Evolutionary conservation across 495 filamentous ascomycete species (phyloP).

Genomic region (Aspergillus sclerotioniger): DNA sequence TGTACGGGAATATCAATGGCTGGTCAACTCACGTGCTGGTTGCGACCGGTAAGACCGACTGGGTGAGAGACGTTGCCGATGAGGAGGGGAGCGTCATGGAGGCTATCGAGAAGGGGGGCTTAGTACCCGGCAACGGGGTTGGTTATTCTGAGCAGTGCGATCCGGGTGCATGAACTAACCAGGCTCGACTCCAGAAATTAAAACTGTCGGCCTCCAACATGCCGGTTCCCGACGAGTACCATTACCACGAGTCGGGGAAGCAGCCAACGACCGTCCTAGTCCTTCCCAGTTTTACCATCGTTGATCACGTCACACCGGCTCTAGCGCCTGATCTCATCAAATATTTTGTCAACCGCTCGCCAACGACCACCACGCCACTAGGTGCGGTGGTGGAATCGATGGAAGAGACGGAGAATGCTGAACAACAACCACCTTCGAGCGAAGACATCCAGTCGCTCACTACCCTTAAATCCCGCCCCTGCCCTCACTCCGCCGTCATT

Average conservation of each 20-base stretch:
- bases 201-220: conserved; percentile 96
- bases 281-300: conserved; percentile 80
- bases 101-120: conserved; percentile 65
- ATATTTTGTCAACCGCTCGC: conserved; percentile 65
- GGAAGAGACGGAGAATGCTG: conserved; percentile 8
- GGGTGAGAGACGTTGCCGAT: conserved; percentile 85
- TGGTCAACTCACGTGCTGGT: conserved; percentile 90
- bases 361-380: conserved; percentile 75
- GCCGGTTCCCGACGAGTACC: conserved; percentile 63
- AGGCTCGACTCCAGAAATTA: conserved; percentile 54
- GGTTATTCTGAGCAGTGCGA: conserved; percentile 22
- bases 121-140: conserved; percentile 75
- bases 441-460: conserved; percentile 35
- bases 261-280: conserved; percentile 80
- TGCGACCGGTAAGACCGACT: conserved; percentile 92
- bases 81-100: conserved; percentile 95
- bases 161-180: conserved; percentile 11
- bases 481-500: conserved; percentile 80
- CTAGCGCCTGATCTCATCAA: conserved; percentile 70
- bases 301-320: conserved; percentile 81
- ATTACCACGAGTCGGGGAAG: conserved; percentile 52
- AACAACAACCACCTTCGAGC: conserved; percentile 23
- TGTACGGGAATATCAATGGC: conserved; percentile 85
- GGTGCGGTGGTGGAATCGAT: conserved; percentile 20
- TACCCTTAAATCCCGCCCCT: conserved; percentile 64